Percentiles rank a stretch among this genome's conserved stretches.
These are phyloP conservation scores for Lactifluus rugatus DNA, from an alignment of 768 basidiomycete genomes.

Conservation along the genomic window DNA sequence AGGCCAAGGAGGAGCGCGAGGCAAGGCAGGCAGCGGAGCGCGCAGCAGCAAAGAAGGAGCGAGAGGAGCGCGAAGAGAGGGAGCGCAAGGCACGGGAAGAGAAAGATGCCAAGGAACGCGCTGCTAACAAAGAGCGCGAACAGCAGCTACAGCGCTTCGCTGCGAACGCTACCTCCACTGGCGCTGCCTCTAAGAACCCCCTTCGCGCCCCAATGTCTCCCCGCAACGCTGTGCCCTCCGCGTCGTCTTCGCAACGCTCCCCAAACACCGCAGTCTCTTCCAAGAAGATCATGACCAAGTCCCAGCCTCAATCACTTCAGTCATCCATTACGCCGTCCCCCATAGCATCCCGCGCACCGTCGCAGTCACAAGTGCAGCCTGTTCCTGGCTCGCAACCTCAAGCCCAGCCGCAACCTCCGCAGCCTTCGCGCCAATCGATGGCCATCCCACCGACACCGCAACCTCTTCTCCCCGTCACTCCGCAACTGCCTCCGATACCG, in stretches of 20 bases:
- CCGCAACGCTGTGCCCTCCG: constrained; percentile 37
- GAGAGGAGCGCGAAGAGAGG: constrained; percentile 35
- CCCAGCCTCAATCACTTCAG: constrained; percentile 13
- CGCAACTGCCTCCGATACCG: constrained; percentile 23
- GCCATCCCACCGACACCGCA: constrained; percentile 43
- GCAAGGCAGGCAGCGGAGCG: constrained; percentile 42
- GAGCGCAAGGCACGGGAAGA: constrained; percentile 24
- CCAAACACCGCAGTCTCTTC: constrained; percentile 37
- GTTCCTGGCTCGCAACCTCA: constrained; percentile 21
- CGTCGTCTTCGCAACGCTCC: constrained; percentile 38
- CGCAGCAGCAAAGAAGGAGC: constrained; percentile 55
- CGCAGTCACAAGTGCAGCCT: constrained; percentile 30
- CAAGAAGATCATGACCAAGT: constrained; percentile 58
- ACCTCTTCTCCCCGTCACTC: constrained; percentile 35
- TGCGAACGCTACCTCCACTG: constrained; percentile 30
- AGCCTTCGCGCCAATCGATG: constrained; percentile 33
- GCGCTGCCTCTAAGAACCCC: constrained; percentile 30
- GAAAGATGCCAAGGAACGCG: constrained; percentile 36
- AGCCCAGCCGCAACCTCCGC: constrained; percentile 27
- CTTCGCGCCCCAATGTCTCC: constrained; percentile 42
- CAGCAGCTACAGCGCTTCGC: constrained; percentile 27
- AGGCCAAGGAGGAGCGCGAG: constrained; percentile 56
- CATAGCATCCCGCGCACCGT: constrained; percentile 27
- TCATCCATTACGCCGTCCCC: constrained; percentile 19
- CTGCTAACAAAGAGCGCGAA: constrained; percentile 25